Percentiles rank a stretch among this genome's conserved stretches.
phyloP scores from a whole-genome alignment of 225 moss, liverwort and hornwort genomes.

The Sphagnum contortum region DNA sequence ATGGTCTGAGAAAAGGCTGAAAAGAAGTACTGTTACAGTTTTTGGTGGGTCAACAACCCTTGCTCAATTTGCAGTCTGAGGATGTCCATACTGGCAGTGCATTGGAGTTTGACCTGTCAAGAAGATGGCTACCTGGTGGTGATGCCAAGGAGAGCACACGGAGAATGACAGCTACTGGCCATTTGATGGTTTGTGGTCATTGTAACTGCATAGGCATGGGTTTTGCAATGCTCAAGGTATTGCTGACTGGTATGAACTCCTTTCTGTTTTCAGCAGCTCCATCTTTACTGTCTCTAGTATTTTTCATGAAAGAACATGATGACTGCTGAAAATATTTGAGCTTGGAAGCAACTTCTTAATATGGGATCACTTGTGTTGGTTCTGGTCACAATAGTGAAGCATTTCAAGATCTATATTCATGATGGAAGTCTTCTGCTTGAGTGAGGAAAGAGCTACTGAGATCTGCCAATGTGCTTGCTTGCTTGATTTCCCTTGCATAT shows the following conservation, averaged over 20 bases:
- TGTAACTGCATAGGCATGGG: slow-evolving; percentile 82
- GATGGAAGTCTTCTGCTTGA: no score
- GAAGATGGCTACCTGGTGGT: slow-evolving; percentile 71
- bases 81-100: slow-evolving; percentile 23
- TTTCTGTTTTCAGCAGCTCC: neutral
- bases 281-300: neutral
- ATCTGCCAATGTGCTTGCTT: no score
- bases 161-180: slow-evolving; percentile 82
- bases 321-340: neutral
- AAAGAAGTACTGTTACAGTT: no score
- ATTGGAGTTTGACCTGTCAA: slow-evolving; percentile 47
- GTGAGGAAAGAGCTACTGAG: no score
- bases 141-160: slow-evolving; percentile 39
- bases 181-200: slow-evolving; percentile 55
- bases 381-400: slow-evolving; percentile 28
- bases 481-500: no score
- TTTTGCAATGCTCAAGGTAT: slow-evolving; percentile 76
- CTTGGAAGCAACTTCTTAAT: neutral
- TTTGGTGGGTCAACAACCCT: no score
- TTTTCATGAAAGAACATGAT: neutral
- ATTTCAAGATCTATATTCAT: slow-evolving; percentile 17
- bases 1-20: no score
- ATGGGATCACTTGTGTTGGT: slow-evolving; percentile 15
- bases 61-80: no score
- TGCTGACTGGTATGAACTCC: slow-evolving; percentile 24